Evolutionary conservation across 768 basidiomycete genomes (phyloP), one percentile per base, ranked within the genome.

Genomic region (Tricholoma matsutake): DNA sequence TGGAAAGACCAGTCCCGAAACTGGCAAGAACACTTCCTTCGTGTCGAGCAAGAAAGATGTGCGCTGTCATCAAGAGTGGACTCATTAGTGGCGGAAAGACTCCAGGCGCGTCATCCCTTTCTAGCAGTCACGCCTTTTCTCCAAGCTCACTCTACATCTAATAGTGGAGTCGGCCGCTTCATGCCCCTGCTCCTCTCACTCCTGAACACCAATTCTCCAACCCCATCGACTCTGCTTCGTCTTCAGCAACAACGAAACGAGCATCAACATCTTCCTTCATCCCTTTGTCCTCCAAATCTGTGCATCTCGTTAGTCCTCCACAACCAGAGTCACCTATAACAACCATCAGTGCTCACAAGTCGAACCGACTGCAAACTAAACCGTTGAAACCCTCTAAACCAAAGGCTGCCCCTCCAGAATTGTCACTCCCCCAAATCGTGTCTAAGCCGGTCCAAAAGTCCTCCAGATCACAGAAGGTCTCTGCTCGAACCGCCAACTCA

Each of bases 11-110:
- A 91, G 65, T 83, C 88, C 0, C 77, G 79, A 57, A 87, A 87
- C 65, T 92, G 90, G 90, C 91, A 91, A 70, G 89, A 89, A 20
- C 88, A 90, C 65, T 91, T 89, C 70, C 75, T 86, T 37, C 84
- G 88, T 14, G 87, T 89, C 49, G 89, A 92, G 62, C 79, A 86
- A 58, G 88, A 91, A 59, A 81, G 88, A 58, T 82, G 79, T 31
- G 78, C 79, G 5, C 79, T 90, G 11, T 76, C 84, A 7, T 79
- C 80, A 4, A 78, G 84, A 43, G 69, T 87, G 9, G 85, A 87
- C 49, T 86, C 88, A 57, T 78, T 89, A 2, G 69, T 86, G 8
- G 71, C 81, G 4, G 84, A 84, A 56, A 78, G 77, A 45, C 69
- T 79, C 28, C 75, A 76, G 57, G 84, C 84, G 61, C 54, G 81